Evolutionary conservation across 2,329 filamentous ascomycete genomes (phyloP), one percentile per base, ranked within the genome.

Genomic region (Keithomyces neogunnii): DNA sequence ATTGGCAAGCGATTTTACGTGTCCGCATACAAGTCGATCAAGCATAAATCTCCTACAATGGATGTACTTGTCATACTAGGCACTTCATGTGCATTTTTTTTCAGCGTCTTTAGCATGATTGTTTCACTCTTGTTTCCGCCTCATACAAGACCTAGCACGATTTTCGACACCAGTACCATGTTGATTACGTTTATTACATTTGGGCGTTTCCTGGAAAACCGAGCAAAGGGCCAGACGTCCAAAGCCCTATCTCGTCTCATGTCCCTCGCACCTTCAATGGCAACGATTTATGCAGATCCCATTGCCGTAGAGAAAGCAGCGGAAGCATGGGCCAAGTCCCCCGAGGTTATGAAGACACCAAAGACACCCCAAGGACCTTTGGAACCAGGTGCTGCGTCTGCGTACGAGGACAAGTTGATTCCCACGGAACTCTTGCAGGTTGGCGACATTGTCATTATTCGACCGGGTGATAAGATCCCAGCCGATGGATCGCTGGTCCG

Each of bases 131-230:
- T 88, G 11, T 75, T 81, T n/a, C 73, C 81, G 28, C 88, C 89
- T 5, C 89, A 97, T 64, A 80, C 77, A 2, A 81, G 88, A 46
- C 93, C 93, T 1, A 85, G 82, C 56, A 96, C 90, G 2, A 87
- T 96, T 13, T 99, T 99, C 62, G 93, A 99, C 64, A 99, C 93
- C 1, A 96, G 91, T 69, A 96, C 90, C 28, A 99, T 97, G 93
- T 77, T 99, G 48, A 91, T 99, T 66, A 96, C 90, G 0, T 97
- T 99, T 65, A 89, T 96, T 66, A 90, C 87, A 1, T 72, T 99
- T 3, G 89, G 93, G 3, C 85, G 93, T 36, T 99, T 87, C 72
- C 72, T 99, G 19, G 93, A 99, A 69, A 99, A 97, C 65, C 77
- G 85, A 19, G 93, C 93, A 49, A 99, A 97, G 72, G 93, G 93